phyloP scores from a whole-genome alignment of 2,329 filamentous ascomycete species.

The Teratosphaeria gauchensis region DNA sequence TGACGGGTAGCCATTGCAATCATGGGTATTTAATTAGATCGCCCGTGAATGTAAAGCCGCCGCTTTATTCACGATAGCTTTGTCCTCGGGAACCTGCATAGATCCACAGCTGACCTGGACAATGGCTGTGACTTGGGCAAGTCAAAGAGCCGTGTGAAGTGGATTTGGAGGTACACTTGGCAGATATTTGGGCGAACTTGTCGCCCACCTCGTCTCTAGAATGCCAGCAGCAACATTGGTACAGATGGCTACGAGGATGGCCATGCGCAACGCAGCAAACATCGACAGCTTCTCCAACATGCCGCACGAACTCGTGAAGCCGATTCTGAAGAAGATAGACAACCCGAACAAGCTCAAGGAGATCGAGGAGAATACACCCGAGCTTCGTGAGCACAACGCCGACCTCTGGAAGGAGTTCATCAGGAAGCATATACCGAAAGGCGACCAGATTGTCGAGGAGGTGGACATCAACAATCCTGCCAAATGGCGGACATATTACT shows the following conservation, averaged over 20 bases:
- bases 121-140: background rate
- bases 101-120: background rate
- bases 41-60: background rate
- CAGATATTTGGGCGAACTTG: background rate
- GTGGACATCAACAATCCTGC: constrained; percentile 52
- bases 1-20: background rate
- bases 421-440: constrained; percentile 60
- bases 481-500: constrained; percentile 72
- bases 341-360: constrained; percentile 60
- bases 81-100: background rate
- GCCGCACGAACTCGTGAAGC: constrained; percentile 54
- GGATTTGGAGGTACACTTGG: background rate
- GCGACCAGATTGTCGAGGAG: constrained; percentile 46
- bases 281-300: constrained; percentile 64
- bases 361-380: constrained; percentile 67
- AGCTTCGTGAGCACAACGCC: constrained; percentile 58
- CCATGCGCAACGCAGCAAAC: constrained; percentile 32
- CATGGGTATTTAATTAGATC: background rate
- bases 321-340: constrained; percentile 62
- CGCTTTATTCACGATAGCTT: background rate
- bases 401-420: constrained; percentile 77
- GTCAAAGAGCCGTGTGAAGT: background rate
- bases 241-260: constrained; percentile 30
- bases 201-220: background rate
- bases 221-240: constrained; percentile 28